phyloP scores from a whole-genome alignment of 106 monocot species.

The Allium sativum region DNA sequence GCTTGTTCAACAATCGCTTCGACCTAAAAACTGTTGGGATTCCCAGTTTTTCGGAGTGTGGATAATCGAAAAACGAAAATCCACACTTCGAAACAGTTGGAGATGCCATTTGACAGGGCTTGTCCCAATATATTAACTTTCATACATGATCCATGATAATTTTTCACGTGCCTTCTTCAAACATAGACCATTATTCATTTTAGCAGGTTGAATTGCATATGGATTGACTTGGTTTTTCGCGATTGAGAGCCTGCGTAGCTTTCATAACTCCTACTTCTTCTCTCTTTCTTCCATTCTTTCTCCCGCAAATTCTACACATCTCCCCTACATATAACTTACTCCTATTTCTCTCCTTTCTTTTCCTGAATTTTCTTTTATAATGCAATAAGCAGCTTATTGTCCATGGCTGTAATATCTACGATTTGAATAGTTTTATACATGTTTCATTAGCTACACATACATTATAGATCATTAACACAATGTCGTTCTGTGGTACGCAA shows the following conservation, averaged over 20 bases:
- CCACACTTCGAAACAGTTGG: no score
- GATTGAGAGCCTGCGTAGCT: slow-evolving; percentile 7
- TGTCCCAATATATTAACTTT: no score
- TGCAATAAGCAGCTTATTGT: background rate
- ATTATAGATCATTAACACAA: background rate
- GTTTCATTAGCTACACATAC: background rate
- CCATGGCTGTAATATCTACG: background rate
- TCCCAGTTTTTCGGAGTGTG: no score
- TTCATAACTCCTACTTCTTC: slow-evolving; percentile 1
- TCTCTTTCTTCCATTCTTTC: slow-evolving; percentile 5
- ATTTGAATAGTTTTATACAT: background rate
- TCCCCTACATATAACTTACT: background rate
- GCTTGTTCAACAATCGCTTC: no score
- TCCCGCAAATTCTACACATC: background rate
- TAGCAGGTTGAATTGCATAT: no score
- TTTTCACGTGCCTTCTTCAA: no score
- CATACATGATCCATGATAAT: no score
- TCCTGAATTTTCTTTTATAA: background rate
- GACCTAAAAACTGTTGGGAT: no score
- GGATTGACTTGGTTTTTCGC: background rate
- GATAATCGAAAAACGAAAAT: no score
- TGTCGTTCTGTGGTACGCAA: slow-evolving; percentile 56
- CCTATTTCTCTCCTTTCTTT: background rate
- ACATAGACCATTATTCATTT: no score
- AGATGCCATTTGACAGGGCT: no score